Evolutionary conservation across 306 rosid genomes (phyloP), one percentile per base, ranked within the genome.

Genomic region (Inga oerstediana): DNA sequence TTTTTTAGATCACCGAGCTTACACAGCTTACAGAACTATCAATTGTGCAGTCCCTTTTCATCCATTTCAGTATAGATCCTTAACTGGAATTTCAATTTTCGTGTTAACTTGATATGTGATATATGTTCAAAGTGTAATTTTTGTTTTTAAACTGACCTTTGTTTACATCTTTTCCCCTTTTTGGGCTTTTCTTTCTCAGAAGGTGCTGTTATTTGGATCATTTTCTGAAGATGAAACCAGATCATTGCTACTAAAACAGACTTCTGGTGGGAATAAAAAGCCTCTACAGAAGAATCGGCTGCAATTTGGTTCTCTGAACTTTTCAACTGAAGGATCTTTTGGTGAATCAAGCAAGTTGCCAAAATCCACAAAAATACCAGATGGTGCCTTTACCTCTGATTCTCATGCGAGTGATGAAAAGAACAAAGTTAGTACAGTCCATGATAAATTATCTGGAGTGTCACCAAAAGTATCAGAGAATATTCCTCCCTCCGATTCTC

Each of bases 171-270:
- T 56, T 74, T 22, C 74, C 10, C 43, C 61, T 22, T 44, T 58
- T 75, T 82, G 48, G 82, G 80, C 16, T n/a, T 48, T 49, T n/a
- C 72, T 62, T 78, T 64, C 37, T 70, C 27, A 61, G 59, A 79
- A 90, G 97, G 65, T 92, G 70, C 43, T 97, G 9, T 7, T 97
- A 24, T 97, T 97, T 84, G 99, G 99, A 76, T 94, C 99, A 56
- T 97, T 97, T 82, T 84, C 91, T 24, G 99, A 97, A 85, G 98
- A 97, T 30, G 99, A 97, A 88, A 92, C 97, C 45, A 91, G 44
- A 79, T 89, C 93, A 48, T 81, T 90, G 94, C 70, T 89, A 81
- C 79, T 6, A 34, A 86, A 84, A 67, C 84, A 85, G 86, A 84
- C 90, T 51, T 70, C 88, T 74, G 84, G 84, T 81, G 81, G 67